Evolutionary conservation across 2,329 filamentous ascomycete species (phyloP), one percentile per base, ranked within the genome.

Genomic region (Epichloe typhina): DNA sequence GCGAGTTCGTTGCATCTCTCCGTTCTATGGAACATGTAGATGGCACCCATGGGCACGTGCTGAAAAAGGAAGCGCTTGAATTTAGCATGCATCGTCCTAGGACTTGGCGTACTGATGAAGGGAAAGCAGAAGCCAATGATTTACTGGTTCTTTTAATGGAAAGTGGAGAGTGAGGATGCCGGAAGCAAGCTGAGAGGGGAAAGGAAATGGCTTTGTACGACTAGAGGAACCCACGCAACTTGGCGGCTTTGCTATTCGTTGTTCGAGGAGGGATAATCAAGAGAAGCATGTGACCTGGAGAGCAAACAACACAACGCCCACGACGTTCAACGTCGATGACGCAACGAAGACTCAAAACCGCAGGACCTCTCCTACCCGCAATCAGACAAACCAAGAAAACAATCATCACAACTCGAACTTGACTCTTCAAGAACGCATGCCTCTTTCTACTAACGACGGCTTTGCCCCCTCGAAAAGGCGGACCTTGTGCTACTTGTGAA

Each of bases 1-100:
- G 46, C 47, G 49, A 53, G 60, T 39, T 51, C 46, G 54, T 61
- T 60, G 53, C 58, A 62, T 52, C 51, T 53, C 47, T 44, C 41
- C 49, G 58, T 63, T 63, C 61, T 50, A 62, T 61, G 62, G 61
- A 65, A 57, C 60, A 59, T 58, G 59, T 59, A 61, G 58, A 64
- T 62, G 59, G 59, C 52, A 56, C 57, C 57, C 57, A 59, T 19
- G 43, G 65, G 59, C 54, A 51, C 56, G 54, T 56, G 61, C 59
- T 60, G 61, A 59, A 71, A 71, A 71, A 71, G 70, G 71, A 70
- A 45, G 63, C 62, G 60, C 64, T 59, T 66, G 65, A 55, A 59
- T 65, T 57, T 62, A 66, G 61, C 65, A 64, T 68, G 63, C 68
- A 70, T 70, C 64, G 64, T 64, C 63, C 64, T 64, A 64, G 66